Evolutionary conservation across 192 early-diverging fungal genomes (phyloP).

Genomic region (Coemansia sp.): DNA sequence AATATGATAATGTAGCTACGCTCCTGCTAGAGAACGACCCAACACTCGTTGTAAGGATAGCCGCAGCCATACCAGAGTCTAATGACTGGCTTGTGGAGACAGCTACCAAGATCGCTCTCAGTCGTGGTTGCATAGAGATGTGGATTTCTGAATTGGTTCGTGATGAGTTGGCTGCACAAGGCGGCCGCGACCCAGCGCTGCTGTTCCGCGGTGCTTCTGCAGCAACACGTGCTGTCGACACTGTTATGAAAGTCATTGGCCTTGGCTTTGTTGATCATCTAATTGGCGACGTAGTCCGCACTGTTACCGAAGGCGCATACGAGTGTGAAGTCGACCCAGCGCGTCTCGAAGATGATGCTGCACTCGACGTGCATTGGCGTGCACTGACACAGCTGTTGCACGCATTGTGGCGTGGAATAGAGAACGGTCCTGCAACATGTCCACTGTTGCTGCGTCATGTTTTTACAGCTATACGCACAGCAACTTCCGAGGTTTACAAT

Average conservation of each 20-base stretch:
- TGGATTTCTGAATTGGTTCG: slow-evolving; percentile 44
- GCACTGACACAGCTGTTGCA: slow-evolving; percentile 52
- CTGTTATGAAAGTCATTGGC: slow-evolving; percentile 68
- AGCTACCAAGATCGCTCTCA: slow-evolving; percentile 36
- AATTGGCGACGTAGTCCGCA: slow-evolving; percentile 62
- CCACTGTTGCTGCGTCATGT: slow-evolving; percentile 51
- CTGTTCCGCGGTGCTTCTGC: slow-evolving; percentile 63
- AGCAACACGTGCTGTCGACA: slow-evolving; percentile 66
- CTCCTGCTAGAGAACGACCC: slow-evolving; percentile 31
- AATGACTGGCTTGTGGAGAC: slow-evolving; percentile 54
- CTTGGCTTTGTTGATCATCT: slow-evolving; percentile 62
- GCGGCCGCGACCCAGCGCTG: slow-evolving; percentile 41
- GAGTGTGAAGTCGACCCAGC: slow-evolving; percentile 67
- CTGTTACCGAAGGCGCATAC: slow-evolving; percentile 52
- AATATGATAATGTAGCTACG: slow-evolving; percentile 22
- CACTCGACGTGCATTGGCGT: slow-evolving; percentile 51
- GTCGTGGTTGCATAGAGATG: slow-evolving; percentile 9
- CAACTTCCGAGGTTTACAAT: slow-evolving; percentile 14
- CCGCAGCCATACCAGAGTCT: slow-evolving; percentile 23
- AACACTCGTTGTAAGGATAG: slow-evolving; percentile 34
- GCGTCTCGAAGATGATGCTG: slow-evolving; percentile 12
- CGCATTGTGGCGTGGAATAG: slow-evolving; percentile 54
- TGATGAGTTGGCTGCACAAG: slow-evolving; percentile 36
- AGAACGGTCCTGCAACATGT: slow-evolving; percentile 29
- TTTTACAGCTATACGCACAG: slow-evolving; percentile 31